A percentile compares a stretch with the other conserved stretches of the same genome.
phyloP scores from a whole-genome alignment of 1,284 basidiomycete species.

The Puccinia hordei region DNA sequence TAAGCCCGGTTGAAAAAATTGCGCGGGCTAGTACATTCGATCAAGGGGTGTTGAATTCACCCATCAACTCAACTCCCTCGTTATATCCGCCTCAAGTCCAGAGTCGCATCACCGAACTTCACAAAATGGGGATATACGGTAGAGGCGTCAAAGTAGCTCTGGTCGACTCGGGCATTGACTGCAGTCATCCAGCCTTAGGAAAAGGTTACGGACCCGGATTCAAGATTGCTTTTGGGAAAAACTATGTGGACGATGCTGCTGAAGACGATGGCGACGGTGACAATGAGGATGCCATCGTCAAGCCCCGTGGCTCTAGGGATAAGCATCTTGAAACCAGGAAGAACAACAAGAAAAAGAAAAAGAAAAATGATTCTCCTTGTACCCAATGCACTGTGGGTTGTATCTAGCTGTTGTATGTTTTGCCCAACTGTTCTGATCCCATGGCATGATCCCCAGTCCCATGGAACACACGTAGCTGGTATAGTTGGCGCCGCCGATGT shows the following conservation, averaged over 20 bases:
- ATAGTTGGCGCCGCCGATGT: conserved; percentile 30
- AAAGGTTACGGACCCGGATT: conserved; percentile 67
- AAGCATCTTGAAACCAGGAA: too few species aligned
- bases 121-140: conserved; percentile 28
- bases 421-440: background rate
- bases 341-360: too few species aligned
- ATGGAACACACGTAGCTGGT: conserved; percentile 29
- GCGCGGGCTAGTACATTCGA: background rate
- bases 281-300: too few species aligned
- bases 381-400: conserved; percentile 5
- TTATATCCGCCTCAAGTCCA: conserved; percentile 62
- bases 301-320: too few species aligned
- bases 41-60: background rate
- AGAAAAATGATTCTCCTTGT: conserved; percentile 4
- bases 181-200: conserved; percentile 68
- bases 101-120: conserved; percentile 64
- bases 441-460: background rate
- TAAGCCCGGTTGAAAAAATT: background rate
- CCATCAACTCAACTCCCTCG: background rate
- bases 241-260: conserved; percentile 62
- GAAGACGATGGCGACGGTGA: too few species aligned
- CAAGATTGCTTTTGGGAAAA: conserved; percentile 68
- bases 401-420: background rate
- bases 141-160: conserved; percentile 34
- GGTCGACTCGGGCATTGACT: conserved; percentile 63